Base-by-base conservation (phyloP, 495 filamentous ascomycete genomes). In the Lasiosphaeria miniovina region DNA sequence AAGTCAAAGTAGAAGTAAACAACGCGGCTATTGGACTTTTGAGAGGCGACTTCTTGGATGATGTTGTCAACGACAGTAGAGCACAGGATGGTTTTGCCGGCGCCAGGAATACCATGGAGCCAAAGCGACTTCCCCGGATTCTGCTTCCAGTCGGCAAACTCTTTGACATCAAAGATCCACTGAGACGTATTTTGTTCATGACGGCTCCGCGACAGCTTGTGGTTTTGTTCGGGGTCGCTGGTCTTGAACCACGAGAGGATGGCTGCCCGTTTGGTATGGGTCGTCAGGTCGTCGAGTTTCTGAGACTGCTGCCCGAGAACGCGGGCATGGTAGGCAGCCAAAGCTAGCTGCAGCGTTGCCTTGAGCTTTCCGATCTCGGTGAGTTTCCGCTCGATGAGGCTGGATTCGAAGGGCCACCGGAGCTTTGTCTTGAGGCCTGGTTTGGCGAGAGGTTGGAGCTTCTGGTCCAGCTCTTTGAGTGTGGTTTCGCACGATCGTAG, bases 161-260 rank as follows among this genome's bases (percentile, higher is more conserved):
- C 4, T 6, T 46, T n/a, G 5, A n/a, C 12, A n/a, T n/a, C 43
- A n/a, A 46, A 46, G 3, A 46, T 5, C 43, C 43, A 46, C 12
- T 6, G 12, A 14, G 43, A 46, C 12, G 12, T 46, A n/a, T 46
- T 14, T 11, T 11, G 43, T n/a, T 46, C 43, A n/a, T 46, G 43
- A 11, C 15, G 12, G 43, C 43, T n/a, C 12, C 43, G 15, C 4
- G 43, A 11, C 12, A n/a, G 12, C 12, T 46, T 46, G 43, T 46
- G 43, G 43, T 46, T 46, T 9, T 46, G 43, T n/a, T 46, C 43
- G 0, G 43, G 43, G 43, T 46, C 43, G 12, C 43, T 46, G 43
- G 43, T 46, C 43, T 46, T 46, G 43, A 46, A 46, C 43, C 43
- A 46, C 43, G 43, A 46, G 12, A 46, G 43, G 12, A 46, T n/a